Evolutionary conservation across 2,329 filamentous ascomycete genomes (phyloP), one percentile per base, ranked within the genome.

Genomic region (Ceratocystis lukuohia): DNA sequence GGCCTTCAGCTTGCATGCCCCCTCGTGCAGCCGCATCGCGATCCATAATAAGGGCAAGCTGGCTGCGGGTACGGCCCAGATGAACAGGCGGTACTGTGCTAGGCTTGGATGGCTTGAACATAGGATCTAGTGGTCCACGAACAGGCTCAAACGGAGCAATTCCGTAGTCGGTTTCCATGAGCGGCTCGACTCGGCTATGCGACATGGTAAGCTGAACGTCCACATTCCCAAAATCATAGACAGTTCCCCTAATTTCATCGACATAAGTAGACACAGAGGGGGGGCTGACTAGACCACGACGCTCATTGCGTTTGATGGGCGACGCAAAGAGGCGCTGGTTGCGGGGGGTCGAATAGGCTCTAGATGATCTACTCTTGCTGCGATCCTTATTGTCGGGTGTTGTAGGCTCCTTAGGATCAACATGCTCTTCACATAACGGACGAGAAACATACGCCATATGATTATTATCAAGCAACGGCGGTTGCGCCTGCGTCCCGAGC

Each of bases 41-140:
- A 70, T 84, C 81, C 22, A 86, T 75, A 1, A 86, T 75, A 3
- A 86, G 74, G 8, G 80, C 81, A 33, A 86, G 75, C 71, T 86
- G 82, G 70, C 83, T 85, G 72, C 80, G 84, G n/a, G 82, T 81
- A 67, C 82, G 77, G n/a, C 77, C 82, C 62, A 85, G 74, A 3
- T 80, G 80, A 6, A 82, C 75, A 15, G 74, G 74, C 30, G 78
- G 74, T 15, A 76, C 74, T 10, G 76, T 73, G 56, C 76, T 80
- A 3, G 80, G 80, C 65, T 77, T 77, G 0, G 81, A 83, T 28
- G 81, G 81, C 3, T 76, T 77, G 66, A 82, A 78, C 25, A 75
- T 71, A 7, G 76, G 75, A 30, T 76, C 75, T 6, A 73, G 71
- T 20, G 75, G 69, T 12, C 73, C 74, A 2, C 71, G 69, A 6